Percentiles rank a stretch among this genome's conserved stretches.
These are phyloP conservation scores for Yamadazyma epiphylla DNA, from an alignment of 1,139 yeast genomes.

Conservation along the genomic window DNA sequence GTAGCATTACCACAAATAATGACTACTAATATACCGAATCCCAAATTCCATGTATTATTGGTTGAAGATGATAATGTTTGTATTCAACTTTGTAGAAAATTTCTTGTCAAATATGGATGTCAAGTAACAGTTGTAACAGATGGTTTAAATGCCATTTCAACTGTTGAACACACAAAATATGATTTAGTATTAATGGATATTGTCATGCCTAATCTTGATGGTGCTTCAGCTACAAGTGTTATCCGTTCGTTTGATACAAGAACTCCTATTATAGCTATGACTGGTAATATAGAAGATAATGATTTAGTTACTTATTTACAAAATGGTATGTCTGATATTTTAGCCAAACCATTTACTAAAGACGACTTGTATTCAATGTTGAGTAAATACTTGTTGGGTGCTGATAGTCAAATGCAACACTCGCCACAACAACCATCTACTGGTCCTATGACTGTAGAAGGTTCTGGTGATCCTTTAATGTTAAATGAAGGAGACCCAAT, in stretches of 20 bases:
- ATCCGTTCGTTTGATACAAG: conserved; percentile 77
- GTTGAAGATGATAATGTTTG: conserved; percentile 89
- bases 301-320: conserved; percentile 77
- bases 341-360: conserved; percentile 89
- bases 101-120: conserved; percentile 83
- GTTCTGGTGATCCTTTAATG: conserved; percentile 2
- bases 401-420: conserved; percentile 10
- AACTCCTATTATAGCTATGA: conserved; percentile 93
- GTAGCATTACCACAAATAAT: conserved; percentile 14
- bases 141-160: conserved; percentile 83
- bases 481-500: conserved; percentile 9
- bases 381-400: conserved; percentile 56
- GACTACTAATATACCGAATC: conserved; percentile 34
- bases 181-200: conserved; percentile 90
- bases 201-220: conserved; percentile 92
- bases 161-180: conserved; percentile 70
- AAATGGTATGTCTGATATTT: conserved; percentile 88
- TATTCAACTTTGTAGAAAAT: conserved; percentile 72
- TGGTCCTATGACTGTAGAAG: too few species aligned
- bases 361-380: conserved; percentile 75
- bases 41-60: conserved; percentile 64
- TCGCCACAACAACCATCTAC: conserved; percentile 2
- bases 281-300: conserved; percentile 79
- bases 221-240: conserved; percentile 87
- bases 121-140: conserved; percentile 90